A percentile compares a stretch with the other conserved stretches of the same genome.
Conservation (phyloP, 2,329 filamentous ascomycete genomes). For the Neonectria punicea region DNA sequence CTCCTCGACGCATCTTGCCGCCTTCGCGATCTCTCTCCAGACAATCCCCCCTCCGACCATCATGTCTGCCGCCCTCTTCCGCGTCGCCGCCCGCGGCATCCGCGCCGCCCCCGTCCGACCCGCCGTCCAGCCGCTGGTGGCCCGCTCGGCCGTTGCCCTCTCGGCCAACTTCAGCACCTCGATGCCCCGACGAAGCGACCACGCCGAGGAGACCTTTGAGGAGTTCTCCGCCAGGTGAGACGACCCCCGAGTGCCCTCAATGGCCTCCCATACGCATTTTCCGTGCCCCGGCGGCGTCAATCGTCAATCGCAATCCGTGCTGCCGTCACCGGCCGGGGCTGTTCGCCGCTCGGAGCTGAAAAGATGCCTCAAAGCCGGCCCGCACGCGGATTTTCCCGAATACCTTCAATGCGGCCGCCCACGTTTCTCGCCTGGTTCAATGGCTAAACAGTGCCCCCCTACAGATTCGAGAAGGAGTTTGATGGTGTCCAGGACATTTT, state of each 20-base stretch:
- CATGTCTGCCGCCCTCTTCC: constrained; percentile 75
- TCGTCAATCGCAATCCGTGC: constrained; percentile 14
- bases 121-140: constrained; percentile 65
- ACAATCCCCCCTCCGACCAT: constrained; percentile 55
- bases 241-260: constrained; percentile 34
- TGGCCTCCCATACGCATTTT: constrained; percentile 19
- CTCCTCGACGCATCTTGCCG: constrained; percentile 36
- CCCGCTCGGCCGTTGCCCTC: constrained; percentile 65
- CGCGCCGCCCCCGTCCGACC: constrained; percentile 70
- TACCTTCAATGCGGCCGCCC: constrained; percentile 40
- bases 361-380: constrained; percentile 43
- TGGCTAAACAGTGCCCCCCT: constrained; percentile 40
- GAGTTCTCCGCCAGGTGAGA: constrained; percentile 96
- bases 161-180: constrained; percentile 68
- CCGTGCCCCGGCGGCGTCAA: not conserved
- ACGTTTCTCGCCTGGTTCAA: constrained; percentile 35
- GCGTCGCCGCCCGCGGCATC: constrained; percentile 77
- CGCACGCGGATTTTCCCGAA: constrained; percentile 43
- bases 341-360: constrained; percentile 25
- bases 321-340: constrained; percentile 2
- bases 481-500: constrained; percentile 98
- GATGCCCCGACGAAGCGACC: constrained; percentile 65
- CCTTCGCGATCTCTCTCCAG: constrained; percentile 27
- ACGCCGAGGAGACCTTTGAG: constrained; percentile 97
- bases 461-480: constrained; percentile 99